Conservation (phyloP, 129 eudicot species). For the Pseudognaphalium luteoalbum region DNA sequence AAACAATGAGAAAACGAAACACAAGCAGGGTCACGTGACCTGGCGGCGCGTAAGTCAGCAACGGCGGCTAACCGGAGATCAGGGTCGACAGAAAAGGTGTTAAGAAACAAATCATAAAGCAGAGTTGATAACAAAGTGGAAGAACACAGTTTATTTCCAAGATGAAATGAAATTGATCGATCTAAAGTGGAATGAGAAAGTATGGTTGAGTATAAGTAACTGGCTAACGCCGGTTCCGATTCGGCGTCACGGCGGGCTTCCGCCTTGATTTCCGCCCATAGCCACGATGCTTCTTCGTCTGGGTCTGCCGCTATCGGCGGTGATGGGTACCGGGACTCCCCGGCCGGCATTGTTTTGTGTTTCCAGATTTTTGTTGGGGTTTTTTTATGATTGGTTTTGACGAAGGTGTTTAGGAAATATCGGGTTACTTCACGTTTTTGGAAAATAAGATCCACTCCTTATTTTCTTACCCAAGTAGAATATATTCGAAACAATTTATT, state of each 20-base stretch:
- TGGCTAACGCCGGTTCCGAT: conserved; percentile 86
- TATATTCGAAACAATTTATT: no score
- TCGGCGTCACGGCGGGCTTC: conserved; percentile 82
- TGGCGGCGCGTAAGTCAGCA: conserved; percentile 76
- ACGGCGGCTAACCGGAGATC: conserved; percentile 63
- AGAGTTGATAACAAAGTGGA: conserved; percentile 73
- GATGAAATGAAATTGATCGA: conserved; percentile 68
- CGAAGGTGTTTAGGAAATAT: neutral
- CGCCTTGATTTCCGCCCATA: conserved; percentile 72
- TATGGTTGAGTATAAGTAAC: conserved; percentile 73
- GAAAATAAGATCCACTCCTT: no score
- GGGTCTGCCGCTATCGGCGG: conserved; percentile 36
- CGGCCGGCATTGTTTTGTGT: conserved; percentile 44
- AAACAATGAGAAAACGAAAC: conserved; percentile 77
- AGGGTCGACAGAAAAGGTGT: conserved; percentile 53
- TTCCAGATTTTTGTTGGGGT: neutral
- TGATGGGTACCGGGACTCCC: conserved; percentile 38
- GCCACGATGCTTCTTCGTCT: conserved; percentile 54
- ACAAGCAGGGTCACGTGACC: conserved; percentile 88
- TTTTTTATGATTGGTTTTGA: neutral
- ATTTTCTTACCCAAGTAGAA: no score
- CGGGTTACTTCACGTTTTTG: no score
- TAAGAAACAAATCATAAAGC: conserved; percentile 82
- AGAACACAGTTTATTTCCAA: conserved; percentile 88
- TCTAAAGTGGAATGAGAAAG: conserved; percentile 73